Evolutionary conservation across 1,139 yeast species (phyloP).

Genomic region (Debaryomycetaceae sp.): DNA sequence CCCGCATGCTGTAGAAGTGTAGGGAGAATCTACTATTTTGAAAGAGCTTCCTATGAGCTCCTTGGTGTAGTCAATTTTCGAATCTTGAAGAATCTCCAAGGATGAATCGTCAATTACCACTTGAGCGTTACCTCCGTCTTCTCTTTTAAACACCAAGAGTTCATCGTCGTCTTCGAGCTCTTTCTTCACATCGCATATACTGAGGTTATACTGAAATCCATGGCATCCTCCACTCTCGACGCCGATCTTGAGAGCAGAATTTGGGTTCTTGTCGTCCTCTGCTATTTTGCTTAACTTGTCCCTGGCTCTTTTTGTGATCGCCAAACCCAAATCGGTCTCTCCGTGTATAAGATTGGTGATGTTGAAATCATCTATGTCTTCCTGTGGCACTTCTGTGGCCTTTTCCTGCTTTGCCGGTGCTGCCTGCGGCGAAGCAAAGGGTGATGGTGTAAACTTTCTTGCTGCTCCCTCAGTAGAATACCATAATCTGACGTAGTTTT

Average conservation of each 20-base stretch:
- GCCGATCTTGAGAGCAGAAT: conserved; percentile 65
- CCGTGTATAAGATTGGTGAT: conserved; percentile 33
- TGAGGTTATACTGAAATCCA: conserved; percentile 87
- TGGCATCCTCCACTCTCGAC: conserved; percentile 99
- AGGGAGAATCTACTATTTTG: conserved; percentile 86
- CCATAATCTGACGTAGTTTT: neutral
- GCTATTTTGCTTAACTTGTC: conserved; percentile 56
- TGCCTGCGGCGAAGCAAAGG: conserved; percentile 22
- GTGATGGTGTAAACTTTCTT: conserved; percentile 22
- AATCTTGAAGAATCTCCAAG: conserved; percentile 76
- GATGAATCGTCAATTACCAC: conserved; percentile 80
- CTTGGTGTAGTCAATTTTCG: conserved; percentile 83
- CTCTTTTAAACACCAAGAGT: conserved; percentile 54
- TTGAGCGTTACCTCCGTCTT: conserved; percentile 45
- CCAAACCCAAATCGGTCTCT: conserved; percentile 32
- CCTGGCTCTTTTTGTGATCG: conserved; percentile 39
- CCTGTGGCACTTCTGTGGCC: conserved; percentile 14
- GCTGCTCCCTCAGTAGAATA: conserved; percentile 3
- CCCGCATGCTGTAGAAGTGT: conserved; percentile 90
- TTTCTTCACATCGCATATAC: conserved; percentile 50
- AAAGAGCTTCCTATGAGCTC: conserved; percentile 95
- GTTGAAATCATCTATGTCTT: conserved; percentile 27
- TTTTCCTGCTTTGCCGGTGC: conserved; percentile 2
- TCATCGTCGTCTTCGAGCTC: conserved; percentile 30
- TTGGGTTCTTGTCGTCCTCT: conserved; percentile 52